phyloP scores from a whole-genome alignment of 2,329 filamentous ascomycete species.

The Fusarium sp. region DNA sequence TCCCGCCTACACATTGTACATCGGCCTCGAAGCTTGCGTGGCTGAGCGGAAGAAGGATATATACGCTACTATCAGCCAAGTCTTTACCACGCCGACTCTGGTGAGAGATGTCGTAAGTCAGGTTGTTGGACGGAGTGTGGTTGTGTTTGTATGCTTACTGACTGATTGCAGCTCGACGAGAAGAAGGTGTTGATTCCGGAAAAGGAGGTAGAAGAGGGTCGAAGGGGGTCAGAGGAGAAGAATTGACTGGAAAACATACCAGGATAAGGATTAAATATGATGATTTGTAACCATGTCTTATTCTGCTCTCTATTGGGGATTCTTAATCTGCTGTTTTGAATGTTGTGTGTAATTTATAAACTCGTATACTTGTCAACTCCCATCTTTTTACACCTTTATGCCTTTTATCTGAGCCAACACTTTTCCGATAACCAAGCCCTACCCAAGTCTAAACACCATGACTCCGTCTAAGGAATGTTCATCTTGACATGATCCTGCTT shows the following conservation, averaged over 20 bases:
- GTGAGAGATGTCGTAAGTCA: not conserved
- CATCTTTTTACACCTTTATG: no score
- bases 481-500: constrained; percentile 25
- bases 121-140: not conserved
- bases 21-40: constrained; percentile 11
- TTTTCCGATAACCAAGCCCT: not conserved
- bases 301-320: no score
- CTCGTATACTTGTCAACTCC: no score
- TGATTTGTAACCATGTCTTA: not conserved
- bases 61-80: constrained; percentile 1
- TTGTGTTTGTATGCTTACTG: not conserved
- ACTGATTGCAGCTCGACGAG: constrained; percentile 9
- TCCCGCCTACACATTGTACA: constrained; percentile 25
- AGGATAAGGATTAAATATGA: not conserved
- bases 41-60: constrained; percentile 10
- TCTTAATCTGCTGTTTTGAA: no score
- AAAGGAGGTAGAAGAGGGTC: constrained; percentile 18
- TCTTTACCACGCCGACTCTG: not conserved
- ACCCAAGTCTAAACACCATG: no score
- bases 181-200: constrained; percentile 9
- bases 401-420: not conserved
- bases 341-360: no score
- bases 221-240: not conserved
- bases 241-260: not conserved
- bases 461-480: constrained; percentile 1